These are phyloP conservation scores for Leccinum truebloodii DNA, from an alignment of 768 basidiomycete genomes.

Conservation along the genomic window DNA sequence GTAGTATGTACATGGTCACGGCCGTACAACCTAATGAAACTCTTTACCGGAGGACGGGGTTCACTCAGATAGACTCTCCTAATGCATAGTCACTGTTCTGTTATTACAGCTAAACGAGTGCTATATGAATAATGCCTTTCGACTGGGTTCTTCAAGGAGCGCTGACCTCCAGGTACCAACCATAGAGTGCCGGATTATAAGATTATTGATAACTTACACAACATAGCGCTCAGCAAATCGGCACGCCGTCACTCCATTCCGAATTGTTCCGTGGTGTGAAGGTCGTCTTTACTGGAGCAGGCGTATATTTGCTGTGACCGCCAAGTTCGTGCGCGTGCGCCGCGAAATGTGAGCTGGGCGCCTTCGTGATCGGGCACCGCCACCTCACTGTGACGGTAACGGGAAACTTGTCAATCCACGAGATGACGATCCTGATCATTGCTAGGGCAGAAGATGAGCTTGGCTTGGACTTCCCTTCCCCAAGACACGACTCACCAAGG, in stretches of 20 bases:
- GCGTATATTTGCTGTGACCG: constrained; percentile 12
- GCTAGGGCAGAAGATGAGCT: constrained; percentile 8
- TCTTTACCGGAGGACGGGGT: constrained; percentile 41
- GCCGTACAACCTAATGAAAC: constrained; percentile 18
- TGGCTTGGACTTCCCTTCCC: neutral
- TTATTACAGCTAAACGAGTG: constrained; percentile 9
- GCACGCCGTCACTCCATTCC: constrained; percentile 24
- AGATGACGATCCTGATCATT: constrained; percentile 19
- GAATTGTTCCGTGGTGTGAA: constrained; percentile 14
- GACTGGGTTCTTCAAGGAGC: neutral
- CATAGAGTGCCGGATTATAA: neutral
- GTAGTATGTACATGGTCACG: too few relatives aligned
- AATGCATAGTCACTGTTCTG: constrained; percentile 17
- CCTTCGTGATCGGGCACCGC: constrained; percentile 32
- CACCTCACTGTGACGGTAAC: constrained; percentile 25
- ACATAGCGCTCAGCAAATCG: constrained; percentile 11
- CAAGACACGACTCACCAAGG: constrained; percentile 25
- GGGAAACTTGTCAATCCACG: constrained; percentile 32
- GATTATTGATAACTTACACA: neutral
- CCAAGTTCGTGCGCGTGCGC: constrained; percentile 26
- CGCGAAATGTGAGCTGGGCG: constrained; percentile 30
- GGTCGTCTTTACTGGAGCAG: constrained; percentile 8
- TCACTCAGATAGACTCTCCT: constrained; percentile 21
- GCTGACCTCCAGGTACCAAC: constrained; percentile 16
- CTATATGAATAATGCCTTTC: constrained; percentile 1